Conservation (phyloP, 1,139 yeast genomes). For the Protomyces lactucae-debilis region DNA sequence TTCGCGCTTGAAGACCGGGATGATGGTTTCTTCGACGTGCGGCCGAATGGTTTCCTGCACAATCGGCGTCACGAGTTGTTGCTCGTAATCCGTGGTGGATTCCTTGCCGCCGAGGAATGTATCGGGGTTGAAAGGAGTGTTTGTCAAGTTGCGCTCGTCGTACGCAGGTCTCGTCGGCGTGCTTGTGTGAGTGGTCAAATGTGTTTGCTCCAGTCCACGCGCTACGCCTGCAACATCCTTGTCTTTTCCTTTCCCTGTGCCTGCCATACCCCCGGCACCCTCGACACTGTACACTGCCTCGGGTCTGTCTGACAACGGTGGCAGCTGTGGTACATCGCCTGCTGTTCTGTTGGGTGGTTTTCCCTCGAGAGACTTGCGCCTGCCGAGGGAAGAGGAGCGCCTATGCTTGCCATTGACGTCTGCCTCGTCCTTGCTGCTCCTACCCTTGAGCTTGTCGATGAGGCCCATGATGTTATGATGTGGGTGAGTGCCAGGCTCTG, state of each 20-base stretch:
- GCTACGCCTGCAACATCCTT: constrained; percentile 4
- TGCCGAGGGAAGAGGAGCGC: constrained; percentile 19
- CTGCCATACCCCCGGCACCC: constrained; percentile 1
- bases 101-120: constrained; percentile 13
- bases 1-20: constrained; percentile 18
- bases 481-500: too few relatives aligned
- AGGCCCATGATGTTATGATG: constrained; percentile 6
- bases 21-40: background rate
- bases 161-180: background rate
- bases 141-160: constrained; percentile 5
- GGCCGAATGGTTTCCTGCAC: constrained; percentile 15
- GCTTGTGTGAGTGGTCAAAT: background rate
- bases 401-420: background rate
- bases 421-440: constrained; percentile 4
- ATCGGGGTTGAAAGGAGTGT: constrained; percentile 12
- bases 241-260: background rate
- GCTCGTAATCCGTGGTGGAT: constrained; percentile 10
- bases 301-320: background rate
- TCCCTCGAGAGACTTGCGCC: constrained; percentile 13
- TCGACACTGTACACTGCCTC: constrained; percentile 15
- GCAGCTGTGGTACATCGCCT: background rate
- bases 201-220: constrained; percentile 1
- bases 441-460: constrained; percentile 25
- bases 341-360: background rate
- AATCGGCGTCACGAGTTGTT: constrained; percentile 3